Percentiles rank a stretch among this genome's conserved stretches.
Evolutionary conservation across 2,329 filamentous ascomycete genomes (phyloP).

Genomic region (Aureobasidium sp.): DNA sequence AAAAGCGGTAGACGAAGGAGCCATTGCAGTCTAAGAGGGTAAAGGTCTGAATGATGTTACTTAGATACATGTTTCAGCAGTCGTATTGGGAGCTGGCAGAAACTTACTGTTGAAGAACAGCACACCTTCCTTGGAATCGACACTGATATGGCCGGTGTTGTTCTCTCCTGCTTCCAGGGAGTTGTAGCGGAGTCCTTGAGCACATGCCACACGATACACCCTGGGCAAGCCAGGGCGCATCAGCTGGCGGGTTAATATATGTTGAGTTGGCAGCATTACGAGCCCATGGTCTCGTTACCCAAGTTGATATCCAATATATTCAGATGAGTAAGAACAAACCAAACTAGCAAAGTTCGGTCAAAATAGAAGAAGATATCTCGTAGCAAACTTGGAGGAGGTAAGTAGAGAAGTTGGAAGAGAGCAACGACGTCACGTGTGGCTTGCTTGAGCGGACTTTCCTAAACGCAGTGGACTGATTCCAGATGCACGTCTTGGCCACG

Average conservation of each 20-base stretch:
- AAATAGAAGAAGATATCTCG: not conserved
- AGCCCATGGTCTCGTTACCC: not conserved
- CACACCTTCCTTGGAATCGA: conserved; percentile 67
- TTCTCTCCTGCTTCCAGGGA: conserved; percentile 47
- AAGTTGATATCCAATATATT: not conserved
- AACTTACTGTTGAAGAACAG: conserved; percentile 79
- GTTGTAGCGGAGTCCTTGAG: conserved; percentile 18
- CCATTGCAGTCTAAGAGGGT: conserved; percentile 68
- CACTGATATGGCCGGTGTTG: conserved; percentile 73
- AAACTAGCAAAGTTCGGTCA: not conserved
- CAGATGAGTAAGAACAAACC: not conserved
- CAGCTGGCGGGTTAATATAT: conserved; percentile 3
- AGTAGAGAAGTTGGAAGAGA: conserved; percentile 2
- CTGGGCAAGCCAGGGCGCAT: conserved; percentile 7
- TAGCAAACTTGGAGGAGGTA: not conserved
- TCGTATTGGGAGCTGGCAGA: not conserved
- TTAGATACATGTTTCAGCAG: not conserved
- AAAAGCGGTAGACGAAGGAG: conserved; percentile 43
- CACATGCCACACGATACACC: conserved; percentile 5
- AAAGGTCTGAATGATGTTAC: conserved; percentile 53
- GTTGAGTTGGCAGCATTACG: conserved; percentile 7
- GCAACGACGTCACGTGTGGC: conserved; percentile 9
- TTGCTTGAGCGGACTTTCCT: conserved; percentile 1
- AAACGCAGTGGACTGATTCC: not conserved
- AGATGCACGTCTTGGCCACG: conserved; percentile 1